Conservation (phyloP, 306 rosid genomes). For the Fagus sylvatica region DNA sequence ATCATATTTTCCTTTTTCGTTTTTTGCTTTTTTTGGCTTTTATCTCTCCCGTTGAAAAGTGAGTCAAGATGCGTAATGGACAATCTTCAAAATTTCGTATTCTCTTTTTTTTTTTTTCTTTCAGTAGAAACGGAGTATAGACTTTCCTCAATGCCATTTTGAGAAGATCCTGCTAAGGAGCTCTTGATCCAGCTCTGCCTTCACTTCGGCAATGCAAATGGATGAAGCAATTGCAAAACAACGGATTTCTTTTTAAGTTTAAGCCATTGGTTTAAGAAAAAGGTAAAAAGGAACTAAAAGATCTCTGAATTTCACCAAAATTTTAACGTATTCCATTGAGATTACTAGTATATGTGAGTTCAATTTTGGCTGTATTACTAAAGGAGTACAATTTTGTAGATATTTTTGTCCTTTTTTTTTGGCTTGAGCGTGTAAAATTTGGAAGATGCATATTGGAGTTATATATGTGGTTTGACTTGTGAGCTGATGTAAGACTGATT, state of each 20-base stretch:
- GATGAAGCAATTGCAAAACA: background rate
- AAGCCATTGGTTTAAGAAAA: background rate
- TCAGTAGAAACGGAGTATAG: constrained; percentile 18
- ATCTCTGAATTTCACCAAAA: background rate
- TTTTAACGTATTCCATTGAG: background rate
- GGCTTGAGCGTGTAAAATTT: background rate
- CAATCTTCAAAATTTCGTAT: constrained; percentile 18
- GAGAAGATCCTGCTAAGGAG: constrained; percentile 21
- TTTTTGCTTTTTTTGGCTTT: background rate
- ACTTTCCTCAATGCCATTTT: constrained; percentile 22
- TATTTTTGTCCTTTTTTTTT: background rate
- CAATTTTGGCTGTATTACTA: background rate
- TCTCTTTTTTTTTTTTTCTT: constrained; percentile 15
- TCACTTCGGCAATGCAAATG: background rate
- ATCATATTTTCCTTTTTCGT: background rate
- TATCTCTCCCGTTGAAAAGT: constrained; percentile 33
- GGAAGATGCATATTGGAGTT: background rate
- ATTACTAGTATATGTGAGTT: too few species aligned
- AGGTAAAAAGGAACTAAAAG: background rate
- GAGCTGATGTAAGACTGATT: constrained; percentile 10
- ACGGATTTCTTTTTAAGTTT: background rate
- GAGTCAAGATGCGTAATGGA: constrained; percentile 46
- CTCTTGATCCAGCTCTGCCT: background rate
- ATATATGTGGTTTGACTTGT: background rate
- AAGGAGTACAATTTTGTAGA: too few species aligned